Evolutionary conservation across 495 filamentous ascomycete genomes (phyloP).

Genomic region (Coniosporium apollinis): DNA sequence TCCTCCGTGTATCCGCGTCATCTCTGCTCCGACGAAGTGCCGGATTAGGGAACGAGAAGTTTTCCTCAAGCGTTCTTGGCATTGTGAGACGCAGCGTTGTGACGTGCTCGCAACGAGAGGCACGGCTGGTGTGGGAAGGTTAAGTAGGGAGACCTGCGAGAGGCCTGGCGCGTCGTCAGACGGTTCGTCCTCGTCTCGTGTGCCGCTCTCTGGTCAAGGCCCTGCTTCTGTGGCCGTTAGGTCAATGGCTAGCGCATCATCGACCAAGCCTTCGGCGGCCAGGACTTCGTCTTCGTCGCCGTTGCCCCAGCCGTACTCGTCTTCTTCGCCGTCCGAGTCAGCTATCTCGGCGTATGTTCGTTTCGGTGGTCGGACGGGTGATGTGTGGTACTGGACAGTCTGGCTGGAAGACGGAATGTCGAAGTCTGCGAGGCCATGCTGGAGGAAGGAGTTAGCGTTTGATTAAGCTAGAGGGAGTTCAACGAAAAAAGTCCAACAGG

Average conservation of each 20-base stretch:
- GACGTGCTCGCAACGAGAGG: no score
- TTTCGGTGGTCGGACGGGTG: slow-evolving; percentile 5
- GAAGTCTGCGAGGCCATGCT: neutral
- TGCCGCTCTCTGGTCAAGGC: no score
- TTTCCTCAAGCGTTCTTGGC: no score
- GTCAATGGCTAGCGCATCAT: neutral
- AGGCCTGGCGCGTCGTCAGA: no score
- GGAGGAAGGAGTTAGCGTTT: no score
- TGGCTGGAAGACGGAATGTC: neutral
- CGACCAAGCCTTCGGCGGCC: slow-evolving; percentile 2
- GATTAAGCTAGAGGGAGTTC: slow-evolving; percentile 3
- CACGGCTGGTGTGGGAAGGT: no score
- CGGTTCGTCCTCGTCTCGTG: no score
- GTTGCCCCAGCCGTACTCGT: slow-evolving; percentile 17
- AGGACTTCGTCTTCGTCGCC: slow-evolving; percentile 11
- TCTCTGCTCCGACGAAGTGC: no score
- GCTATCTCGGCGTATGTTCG: slow-evolving; percentile 13
- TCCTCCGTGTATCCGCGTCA: no score
- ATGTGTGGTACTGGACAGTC: slow-evolving; percentile 1
- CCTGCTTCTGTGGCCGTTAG: neutral
- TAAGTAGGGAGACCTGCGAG: no score
- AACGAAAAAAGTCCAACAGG: slow-evolving; percentile 7
- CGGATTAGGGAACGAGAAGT: no score
- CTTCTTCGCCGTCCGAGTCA: slow-evolving; percentile 16
- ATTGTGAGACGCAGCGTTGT: no score